Conservation (phyloP, 306 rosid genomes). For the Castanospermum australe region DNA sequence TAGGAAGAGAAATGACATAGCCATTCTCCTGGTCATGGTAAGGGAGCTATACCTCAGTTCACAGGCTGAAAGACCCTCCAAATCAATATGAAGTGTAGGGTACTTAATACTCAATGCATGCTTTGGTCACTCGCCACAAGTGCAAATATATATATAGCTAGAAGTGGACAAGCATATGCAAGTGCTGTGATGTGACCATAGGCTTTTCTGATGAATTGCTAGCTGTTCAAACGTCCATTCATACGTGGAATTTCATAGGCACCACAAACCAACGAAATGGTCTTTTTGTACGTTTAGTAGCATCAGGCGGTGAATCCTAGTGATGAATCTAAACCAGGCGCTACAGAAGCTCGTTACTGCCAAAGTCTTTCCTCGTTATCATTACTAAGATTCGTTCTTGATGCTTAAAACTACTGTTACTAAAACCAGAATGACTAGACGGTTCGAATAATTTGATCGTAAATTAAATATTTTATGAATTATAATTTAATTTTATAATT, state of each 20-base stretch:
- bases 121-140: not conserved
- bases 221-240: not conserved
- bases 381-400: not conserved
- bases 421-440: too few species aligned
- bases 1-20: not conserved
- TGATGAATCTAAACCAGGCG: not conserved
- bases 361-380: not conserved
- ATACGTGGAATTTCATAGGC: not conserved
- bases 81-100: not conserved
- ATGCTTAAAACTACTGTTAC: too few species aligned
- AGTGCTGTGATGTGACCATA: not conserved
- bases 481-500: too few species aligned
- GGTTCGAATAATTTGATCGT: too few species aligned
- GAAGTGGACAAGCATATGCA: not conserved
- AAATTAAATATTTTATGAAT: too few species aligned
- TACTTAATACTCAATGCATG: constrained; percentile 29
- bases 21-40: not conserved
- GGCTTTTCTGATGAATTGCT: not conserved
- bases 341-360: not conserved
- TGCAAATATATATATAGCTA: not conserved
- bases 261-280: not conserved
- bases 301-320: constrained; percentile 16
- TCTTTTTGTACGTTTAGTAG: not conserved
- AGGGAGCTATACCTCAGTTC: not conserved
- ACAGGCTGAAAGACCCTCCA: not conserved